Percentiles rank a stretch among this genome's conserved stretches.
These are phyloP conservation scores for Alternaria gansuensis DNA, from an alignment of 2,329 filamentous ascomycete species.

Conservation along the genomic window DNA sequence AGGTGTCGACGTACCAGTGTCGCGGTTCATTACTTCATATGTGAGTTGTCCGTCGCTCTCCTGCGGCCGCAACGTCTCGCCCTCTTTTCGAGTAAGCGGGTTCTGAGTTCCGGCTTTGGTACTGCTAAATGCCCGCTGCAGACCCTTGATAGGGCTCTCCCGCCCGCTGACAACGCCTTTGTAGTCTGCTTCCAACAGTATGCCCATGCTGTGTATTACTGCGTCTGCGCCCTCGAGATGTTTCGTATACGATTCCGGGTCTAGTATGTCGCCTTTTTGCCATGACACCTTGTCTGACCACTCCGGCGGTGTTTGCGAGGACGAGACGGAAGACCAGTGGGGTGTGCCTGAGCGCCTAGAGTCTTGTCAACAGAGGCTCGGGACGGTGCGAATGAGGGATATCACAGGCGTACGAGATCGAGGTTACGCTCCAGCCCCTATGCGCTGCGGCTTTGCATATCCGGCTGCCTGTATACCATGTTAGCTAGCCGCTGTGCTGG, in stretches of 20 bases:
- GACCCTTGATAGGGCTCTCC: conserved; percentile 80
- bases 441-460: conserved; percentile 91
- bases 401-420: conserved; percentile 74
- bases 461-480: conserved; percentile 64
- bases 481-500: conserved; percentile 5
- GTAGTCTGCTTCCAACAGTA: conserved; percentile 96
- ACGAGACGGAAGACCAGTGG: conserved; percentile 81
- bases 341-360: conserved; percentile 87
- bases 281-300: conserved; percentile 88
- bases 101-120: conserved; percentile 71
- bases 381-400: conserved; percentile 12
- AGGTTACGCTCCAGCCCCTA: conserved; percentile 90
- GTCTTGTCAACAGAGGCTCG: neutral
- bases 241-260: conserved; percentile 78
- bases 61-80: conserved; percentile 68
- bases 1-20: conserved; percentile 62
- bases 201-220: conserved; percentile 95
- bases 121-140: conserved; percentile 79
- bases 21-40: conserved; percentile 97
- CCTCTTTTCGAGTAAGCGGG: conserved; percentile 70
- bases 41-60: conserved; percentile 81
- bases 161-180: conserved; percentile 87
- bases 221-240: conserved; percentile 80
- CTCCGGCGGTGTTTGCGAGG: conserved; percentile 72
- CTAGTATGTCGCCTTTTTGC: conserved; percentile 87